phyloP scores from a whole-genome alignment of 495 filamentous ascomycete species.

The Symbiotaphrina buchneri region DNA sequence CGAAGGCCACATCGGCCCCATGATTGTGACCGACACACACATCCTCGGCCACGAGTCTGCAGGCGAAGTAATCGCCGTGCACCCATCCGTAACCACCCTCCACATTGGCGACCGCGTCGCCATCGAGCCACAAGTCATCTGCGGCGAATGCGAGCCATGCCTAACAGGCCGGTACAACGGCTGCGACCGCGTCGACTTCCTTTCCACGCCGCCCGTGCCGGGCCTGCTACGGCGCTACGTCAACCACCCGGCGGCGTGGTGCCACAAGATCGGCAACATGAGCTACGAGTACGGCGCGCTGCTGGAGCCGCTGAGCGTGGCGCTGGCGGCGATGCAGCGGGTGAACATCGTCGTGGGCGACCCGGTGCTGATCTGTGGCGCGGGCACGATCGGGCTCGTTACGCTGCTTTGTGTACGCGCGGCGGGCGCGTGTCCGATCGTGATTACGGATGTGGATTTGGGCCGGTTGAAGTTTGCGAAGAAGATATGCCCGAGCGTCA shows the following conservation, averaged over 20 bases:
- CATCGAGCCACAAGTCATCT: constrained; percentile 23
- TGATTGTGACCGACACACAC: constrained; percentile 20
- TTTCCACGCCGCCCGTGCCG: constrained; percentile 5
- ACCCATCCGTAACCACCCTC: constrained; percentile 18
- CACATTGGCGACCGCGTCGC: constrained; percentile 23
- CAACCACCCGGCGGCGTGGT: constrained; percentile 9
- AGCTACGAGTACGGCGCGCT: constrained; percentile 23
- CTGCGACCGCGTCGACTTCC: constrained; percentile 23
- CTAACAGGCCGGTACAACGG: constrained; percentile 23
- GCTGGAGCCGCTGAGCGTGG: constrained; percentile 24
- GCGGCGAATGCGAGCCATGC: constrained; percentile 22
- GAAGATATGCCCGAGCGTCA: constrained; percentile 28
- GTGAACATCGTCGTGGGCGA: constrained; percentile 15
- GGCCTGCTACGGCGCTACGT: constrained; percentile 4
- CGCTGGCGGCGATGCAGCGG: constrained; percentile 19
- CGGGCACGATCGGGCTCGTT: constrained; percentile 26
- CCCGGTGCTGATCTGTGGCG: constrained; percentile 20
- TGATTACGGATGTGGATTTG: constrained; percentile 37
- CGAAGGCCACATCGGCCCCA: constrained; percentile 19
- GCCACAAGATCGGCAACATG: constrained; percentile 14
- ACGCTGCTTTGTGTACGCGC: constrained; percentile 27
- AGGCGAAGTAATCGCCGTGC: constrained; percentile 19
- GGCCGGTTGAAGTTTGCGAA: constrained; percentile 33
- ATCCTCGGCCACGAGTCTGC: constrained; percentile 27
- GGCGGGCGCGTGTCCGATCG: constrained; percentile 37